phyloP scores from a whole-genome alignment of 306 rosid species.

The Echinosophora koreensis region DNA sequence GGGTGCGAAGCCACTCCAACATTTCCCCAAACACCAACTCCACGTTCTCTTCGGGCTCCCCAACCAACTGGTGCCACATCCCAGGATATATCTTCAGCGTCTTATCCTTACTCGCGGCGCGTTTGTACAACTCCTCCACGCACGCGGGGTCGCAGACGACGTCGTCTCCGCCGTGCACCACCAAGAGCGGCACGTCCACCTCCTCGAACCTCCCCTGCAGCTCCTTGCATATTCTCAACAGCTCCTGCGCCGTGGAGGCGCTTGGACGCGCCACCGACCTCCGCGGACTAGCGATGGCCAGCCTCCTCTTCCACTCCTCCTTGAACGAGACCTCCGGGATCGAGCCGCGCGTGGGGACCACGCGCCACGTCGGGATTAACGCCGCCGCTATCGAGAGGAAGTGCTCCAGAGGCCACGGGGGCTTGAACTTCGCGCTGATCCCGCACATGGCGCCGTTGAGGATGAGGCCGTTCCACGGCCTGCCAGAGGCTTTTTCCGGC shows the following conservation, averaged over 20 bases:
- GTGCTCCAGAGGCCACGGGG: slow-evolving; percentile 97
- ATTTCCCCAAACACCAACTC: slow-evolving; percentile 81
- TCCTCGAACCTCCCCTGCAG: slow-evolving; percentile 83
- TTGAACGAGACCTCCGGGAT: slow-evolving; percentile 82
- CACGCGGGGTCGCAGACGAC: slow-evolving; percentile 88
- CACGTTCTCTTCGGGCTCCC: slow-evolving; percentile 69
- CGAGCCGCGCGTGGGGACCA: slow-evolving; percentile 92
- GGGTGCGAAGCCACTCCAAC: slow-evolving; percentile 68
- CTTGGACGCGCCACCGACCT: slow-evolving; percentile 75
- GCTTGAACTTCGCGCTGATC: slow-evolving; percentile 89
- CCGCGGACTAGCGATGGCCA: slow-evolving; percentile 80
- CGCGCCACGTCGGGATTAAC: slow-evolving; percentile 86
- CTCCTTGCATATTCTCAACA: slow-evolving; percentile 81
- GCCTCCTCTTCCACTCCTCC: slow-evolving; percentile 84
- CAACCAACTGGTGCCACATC: slow-evolving; percentile 93
- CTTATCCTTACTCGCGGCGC: slow-evolving; percentile 85
- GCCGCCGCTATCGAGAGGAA: slow-evolving; percentile 75
- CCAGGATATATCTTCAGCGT: slow-evolving; percentile 76
- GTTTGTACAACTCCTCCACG: slow-evolving; percentile 68
- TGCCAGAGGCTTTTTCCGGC: background rate
- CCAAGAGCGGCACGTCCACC: slow-evolving; percentile 81
- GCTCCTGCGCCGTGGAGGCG: slow-evolving; percentile 89
- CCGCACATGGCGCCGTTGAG: slow-evolving; percentile 99
- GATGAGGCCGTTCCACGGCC: slow-evolving; percentile 71
- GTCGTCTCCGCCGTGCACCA: slow-evolving; percentile 82